Base-by-base conservation (phyloP, 2,329 filamentous ascomycete genomes). In the Phoma sp. region DNA sequence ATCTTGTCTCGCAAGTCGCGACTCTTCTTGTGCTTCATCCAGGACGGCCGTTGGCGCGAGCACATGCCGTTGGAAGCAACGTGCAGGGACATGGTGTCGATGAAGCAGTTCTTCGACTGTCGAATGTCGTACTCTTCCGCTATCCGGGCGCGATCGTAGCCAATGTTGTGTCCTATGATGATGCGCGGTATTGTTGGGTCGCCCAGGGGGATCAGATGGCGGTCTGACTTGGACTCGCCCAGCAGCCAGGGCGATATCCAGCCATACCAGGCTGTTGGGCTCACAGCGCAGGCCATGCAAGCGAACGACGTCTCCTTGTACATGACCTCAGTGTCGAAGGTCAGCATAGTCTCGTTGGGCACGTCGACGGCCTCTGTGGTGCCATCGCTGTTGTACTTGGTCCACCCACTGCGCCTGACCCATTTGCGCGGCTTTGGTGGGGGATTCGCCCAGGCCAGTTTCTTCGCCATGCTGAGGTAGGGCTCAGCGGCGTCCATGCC, bases 21-120 rank as follows among this genome's bases (percentile, higher is more conserved):
- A 62, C 89, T 92, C 78, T 99, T 99, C 72, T 92, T 90, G 75
- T 96, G 91, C 74, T 91, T 96, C 88, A 97, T 92, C 95, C 95
- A 99, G 0, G 91, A 96, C 8, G 96, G 95, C 44, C 95, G 85
- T 75, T 99, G 95, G 62, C 90, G 88, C 21, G 95, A 98, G 76
- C 95, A 99, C 95, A 99, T 99, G 59, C 95, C 95, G 72, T 99
- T 99, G 22, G 96, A 94, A 2, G 96, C 96, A 7, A 96, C 94
- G 73, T 99, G 95, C 19, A 99, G 80, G 1, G 94, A 98, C 95
- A 99, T 99, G 27, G 95, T 99, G 73, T 99, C 95, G 46, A 99
- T 77, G 72, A 96, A 99, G 38, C 86, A 89, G 64, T 92, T 98
- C 35, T 87, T 85, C 1, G 91, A 89, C 74, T 97, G 94, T 50